Evolutionary conservation across 495 filamentous ascomycete species (phyloP), one percentile per base, ranked within the genome.

Genomic region (Hypomontagnella monticulosa): DNA sequence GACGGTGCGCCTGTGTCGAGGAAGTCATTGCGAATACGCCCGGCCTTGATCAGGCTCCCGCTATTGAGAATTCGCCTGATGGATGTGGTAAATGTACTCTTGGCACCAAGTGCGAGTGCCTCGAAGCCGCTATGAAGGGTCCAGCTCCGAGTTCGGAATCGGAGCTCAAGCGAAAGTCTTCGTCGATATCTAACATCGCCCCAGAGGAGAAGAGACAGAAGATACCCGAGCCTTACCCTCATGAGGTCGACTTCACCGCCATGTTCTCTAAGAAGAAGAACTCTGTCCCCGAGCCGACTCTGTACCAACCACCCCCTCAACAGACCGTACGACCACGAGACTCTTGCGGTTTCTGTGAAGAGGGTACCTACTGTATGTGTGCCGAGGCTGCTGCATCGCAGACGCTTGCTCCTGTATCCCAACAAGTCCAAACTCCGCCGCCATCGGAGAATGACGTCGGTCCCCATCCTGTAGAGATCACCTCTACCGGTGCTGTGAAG

Each of bases 331-430:
- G 76, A 37, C 69, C 69, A 4, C 68, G 72, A 43, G 92, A 95
- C 48, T 84, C 88, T 8, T 96, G 92, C 69, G 92, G 92, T n/a
- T 96, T 96, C 79, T 96, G 92, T 74, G 83, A 87, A 66, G 90
- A 93, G 51, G 91, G 91, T 12, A 92, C 88, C 0, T 89, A 91
- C 66, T 96, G 92, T 71, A 85, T 93, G 56, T 96, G 92, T 73
- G 91, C 89, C 23, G 91, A 94, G 55, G 83, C 91, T 71, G 84
- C 86, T 7, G 66, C 71, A 6, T 58, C 66, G 12, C 70, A 82
- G 81, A 51, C 83, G 74, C 46, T 81, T 78, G 37, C 75, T 82
- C 67, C 67, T 15, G 57, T 66, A 7, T 52, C 71, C 10, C 74
- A 86, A 78, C 64, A 87, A 81, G 76, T 87, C 76, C 75, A 76